Base-by-base conservation (phyloP, 345 rosid genomes). In the Linum tenue region DNA sequence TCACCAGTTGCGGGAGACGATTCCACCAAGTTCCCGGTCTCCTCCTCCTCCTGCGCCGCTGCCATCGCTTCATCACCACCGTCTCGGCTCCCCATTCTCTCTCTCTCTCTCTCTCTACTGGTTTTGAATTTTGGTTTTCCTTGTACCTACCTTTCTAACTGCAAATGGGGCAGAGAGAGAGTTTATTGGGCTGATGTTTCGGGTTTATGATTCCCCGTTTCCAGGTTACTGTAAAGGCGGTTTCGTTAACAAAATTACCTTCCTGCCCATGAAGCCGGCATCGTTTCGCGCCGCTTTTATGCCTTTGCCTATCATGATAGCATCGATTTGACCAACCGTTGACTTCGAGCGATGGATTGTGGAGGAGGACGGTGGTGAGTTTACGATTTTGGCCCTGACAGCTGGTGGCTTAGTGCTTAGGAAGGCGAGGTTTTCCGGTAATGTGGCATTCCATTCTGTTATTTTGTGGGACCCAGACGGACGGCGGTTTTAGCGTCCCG, bases 111-210 rank as follows among this genome's bases (percentile, higher is more conserved):
- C 31, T 22, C 31, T 22, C 31, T 22, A 22, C 31, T 22, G 31
- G 31, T 22, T 22, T 22, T 22, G 31, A 22, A 22, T 22, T 22
- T 22, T 55, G 68, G 61, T 16, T 39, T 59, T 55, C 37, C 5
- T 50, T 48, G 55, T 76, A 71, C 76, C 85, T 61, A 79, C 85
- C 86, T 74, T 79, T 78, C 59, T 74, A 86, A 84, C 89, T 73
- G 92, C 78, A 80, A 77, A 55, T 68, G 66, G 64, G 72, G 15
- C 7, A 67, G 55, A 15, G 51, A 64, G 50, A n/a, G 69, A 22
- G 31, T 55, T 39, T 35, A 16, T 72, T 69, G 72, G 83, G 63
- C 70, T 17, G 10, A 65, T 59, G 78, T 73, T 75, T 68, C 77
- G 76, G 73, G 6, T 48, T 48, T 48, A 12, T 15, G 9, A 48